Evolutionary conservation across 78 protist species (phyloP), one percentile per base, ranked within the genome.

Genomic region (Tieghemostelium lacteum): DNA sequence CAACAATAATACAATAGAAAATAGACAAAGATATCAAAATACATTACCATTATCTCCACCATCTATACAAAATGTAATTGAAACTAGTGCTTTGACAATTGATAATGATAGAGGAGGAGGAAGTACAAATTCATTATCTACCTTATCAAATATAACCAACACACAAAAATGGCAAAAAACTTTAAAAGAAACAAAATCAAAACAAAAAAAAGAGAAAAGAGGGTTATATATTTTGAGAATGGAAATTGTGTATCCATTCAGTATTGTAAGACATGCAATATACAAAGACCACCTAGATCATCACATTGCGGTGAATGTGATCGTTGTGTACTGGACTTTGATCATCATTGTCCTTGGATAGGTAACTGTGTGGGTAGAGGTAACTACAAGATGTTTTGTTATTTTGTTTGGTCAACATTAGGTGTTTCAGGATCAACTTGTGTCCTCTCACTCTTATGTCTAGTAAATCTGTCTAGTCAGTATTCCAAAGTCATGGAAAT

Each of bases 281-380:
- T 78, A 34, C 66, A 52, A 65, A 64, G 88, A 78, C 88, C 88
- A 55, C 88, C 88, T 14, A 63, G 88, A 66, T 49, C 67, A 34
- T 66, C 88, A 33, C 88, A 78, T 78, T 78, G 88, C 20, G 33
- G 62, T 36, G 73, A 69, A 20, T 78, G 88, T 52, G 66, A 78
- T 65, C 28, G 75, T 52, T 78, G 88, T 66, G 88, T 78, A 3
- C 33, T 66, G 10, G 88, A 78, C 17, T 78, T 78, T 65, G 88
- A 78, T 66, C 88, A 78, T 52, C 88, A 78, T 66, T 78, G 85
- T 34, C 88, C 88, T 33, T 78, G 88, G 88, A 71, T 78, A 4
- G 73, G 88, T 16, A 78, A 78, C 39, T 78, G 88, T 78, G 66
- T 78, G 4, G 88, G 88, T 28, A 78, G 54, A 55, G 63, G 62